A percentile compares a stretch with the other conserved stretches of the same genome.
These are phyloP conservation scores for Ophiostoma ips DNA, from an alignment of 2,329 filamentous ascomycete genomes.

Conservation along the genomic window DNA sequence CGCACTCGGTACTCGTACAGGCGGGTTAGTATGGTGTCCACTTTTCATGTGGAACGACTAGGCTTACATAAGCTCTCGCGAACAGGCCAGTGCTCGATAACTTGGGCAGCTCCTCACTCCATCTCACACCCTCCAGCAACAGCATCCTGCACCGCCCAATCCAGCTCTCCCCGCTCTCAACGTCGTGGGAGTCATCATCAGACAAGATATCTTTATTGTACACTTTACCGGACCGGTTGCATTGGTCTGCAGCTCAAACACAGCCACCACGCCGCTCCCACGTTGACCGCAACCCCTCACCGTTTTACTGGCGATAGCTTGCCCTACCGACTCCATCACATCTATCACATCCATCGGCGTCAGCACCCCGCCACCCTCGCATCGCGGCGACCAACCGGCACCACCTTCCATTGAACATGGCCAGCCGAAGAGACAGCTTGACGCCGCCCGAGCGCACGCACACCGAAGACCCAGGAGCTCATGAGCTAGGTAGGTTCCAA, in stretches of 20 bases:
- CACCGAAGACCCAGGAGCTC: constrained; percentile 43
- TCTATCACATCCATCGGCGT: neutral
- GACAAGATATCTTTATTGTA: too few relatives aligned
- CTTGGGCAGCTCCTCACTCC: too few relatives aligned
- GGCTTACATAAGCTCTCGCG: too few relatives aligned
- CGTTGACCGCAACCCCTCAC: neutral
- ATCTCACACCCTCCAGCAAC: too few relatives aligned
- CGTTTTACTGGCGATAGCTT: constrained; percentile 5
- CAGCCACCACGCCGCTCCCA: neutral
- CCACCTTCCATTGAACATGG: constrained; percentile 13
- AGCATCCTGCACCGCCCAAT: too few relatives aligned
- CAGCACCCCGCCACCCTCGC: neutral
- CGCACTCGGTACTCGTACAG: too few relatives aligned
- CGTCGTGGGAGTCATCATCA: too few relatives aligned
- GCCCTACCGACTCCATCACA: neutral
- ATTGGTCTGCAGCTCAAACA: neutral
- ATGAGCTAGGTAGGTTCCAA: constrained; percentile 37
- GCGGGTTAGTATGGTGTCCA: too few relatives aligned
- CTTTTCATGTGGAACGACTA: neutral
- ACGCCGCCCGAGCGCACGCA: constrained; percentile 27
- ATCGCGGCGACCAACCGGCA: neutral
- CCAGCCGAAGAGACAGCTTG: constrained; percentile 24
- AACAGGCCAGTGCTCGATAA: too few relatives aligned
- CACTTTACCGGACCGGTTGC: too few relatives aligned
- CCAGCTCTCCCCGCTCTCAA: too few relatives aligned